A percentile compares a stretch with the other conserved stretches of the same genome.
phyloP scores from a whole-genome alignment of 257 asterid species.

The Avicennia marina region DNA sequence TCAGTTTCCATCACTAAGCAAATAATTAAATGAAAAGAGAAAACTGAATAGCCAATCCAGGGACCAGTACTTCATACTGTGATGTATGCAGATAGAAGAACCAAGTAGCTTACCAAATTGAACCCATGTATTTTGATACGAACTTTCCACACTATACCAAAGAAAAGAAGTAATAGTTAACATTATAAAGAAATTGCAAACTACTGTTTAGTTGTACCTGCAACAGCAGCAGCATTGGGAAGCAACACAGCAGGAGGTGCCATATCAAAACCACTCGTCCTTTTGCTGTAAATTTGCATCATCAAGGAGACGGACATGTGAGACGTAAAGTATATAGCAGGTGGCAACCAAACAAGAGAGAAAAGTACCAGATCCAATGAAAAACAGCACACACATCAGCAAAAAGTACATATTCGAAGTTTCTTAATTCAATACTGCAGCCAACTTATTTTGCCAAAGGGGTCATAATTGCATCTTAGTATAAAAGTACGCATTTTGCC shows the following conservation, averaged over 20 bases:
- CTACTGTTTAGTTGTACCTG: slow-evolving; percentile 52
- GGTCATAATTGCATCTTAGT: neutral
- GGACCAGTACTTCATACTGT: slow-evolving; percentile 33
- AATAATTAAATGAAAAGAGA: slow-evolving; percentile 35
- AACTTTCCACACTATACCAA: slow-evolving; percentile 77
- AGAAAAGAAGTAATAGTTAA: slow-evolving; percentile 36
- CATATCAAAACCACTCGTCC: slow-evolving; percentile 98
- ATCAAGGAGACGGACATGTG: slow-evolving; percentile 38
- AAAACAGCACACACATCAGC: neutral
- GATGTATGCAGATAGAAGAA: slow-evolving; percentile 40
- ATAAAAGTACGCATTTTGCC: neutral
- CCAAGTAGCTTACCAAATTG: slow-evolving; percentile 80
- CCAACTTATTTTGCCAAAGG: neutral
- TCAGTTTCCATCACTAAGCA: slow-evolving; percentile 82
- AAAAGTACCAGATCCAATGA: neutral
- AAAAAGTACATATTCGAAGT: neutral
- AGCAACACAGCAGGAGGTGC: slow-evolving; percentile 84
- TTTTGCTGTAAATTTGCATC: slow-evolving; percentile 65
- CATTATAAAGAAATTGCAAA: slow-evolving; percentile 12
- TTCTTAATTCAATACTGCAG: neutral
- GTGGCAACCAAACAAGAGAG: neutral
- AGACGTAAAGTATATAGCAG: neutral
- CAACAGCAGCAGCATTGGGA: slow-evolving; percentile 43
- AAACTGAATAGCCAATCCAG: slow-evolving; percentile 35
- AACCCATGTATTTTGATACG: slow-evolving; percentile 71